These are phyloP conservation scores for Ceriops tagal DNA, from an alignment of 345 rosid genomes.

Conservation along the genomic window DNA sequence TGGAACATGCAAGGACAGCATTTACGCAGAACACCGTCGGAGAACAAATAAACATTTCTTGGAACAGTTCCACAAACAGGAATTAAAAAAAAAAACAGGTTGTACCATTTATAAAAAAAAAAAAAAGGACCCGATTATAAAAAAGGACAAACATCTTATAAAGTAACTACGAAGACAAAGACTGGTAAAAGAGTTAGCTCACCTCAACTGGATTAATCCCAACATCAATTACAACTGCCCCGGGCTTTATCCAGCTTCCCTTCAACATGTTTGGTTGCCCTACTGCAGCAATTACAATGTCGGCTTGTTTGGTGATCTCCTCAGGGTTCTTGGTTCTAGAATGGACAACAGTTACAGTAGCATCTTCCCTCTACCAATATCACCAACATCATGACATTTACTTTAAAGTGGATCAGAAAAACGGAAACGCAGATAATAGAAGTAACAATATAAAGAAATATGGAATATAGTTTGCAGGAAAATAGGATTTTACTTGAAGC, in stretches of 20 bases:
- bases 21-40: too few relatives aligned
- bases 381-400: neutral
- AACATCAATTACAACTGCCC: conserved; percentile 80
- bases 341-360: conserved; percentile 71
- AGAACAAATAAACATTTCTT: too few relatives aligned
- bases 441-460: neutral
- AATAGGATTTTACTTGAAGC: conserved; percentile 57
- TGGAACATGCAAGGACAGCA: neutral
- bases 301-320: conserved; percentile 68
- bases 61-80: too few relatives aligned
- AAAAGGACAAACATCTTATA: too few relatives aligned
- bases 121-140: too few relatives aligned
- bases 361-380: conserved; percentile 68
- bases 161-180: too few relatives aligned
- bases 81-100: too few relatives aligned
- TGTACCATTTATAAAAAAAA: too few relatives aligned
- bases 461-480: neutral
- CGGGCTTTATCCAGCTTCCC: conserved; percentile 87
- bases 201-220: conserved; percentile 88
- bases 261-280: conserved; percentile 82
- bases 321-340: conserved; percentile 76
- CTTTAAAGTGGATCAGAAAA: neutral
- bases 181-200: conserved; percentile 5
- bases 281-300: conserved; percentile 72
- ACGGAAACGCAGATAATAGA: neutral